Base-by-base conservation (phyloP, 495 filamentous ascomycete species). In the Tetracladium setigerum region DNA sequence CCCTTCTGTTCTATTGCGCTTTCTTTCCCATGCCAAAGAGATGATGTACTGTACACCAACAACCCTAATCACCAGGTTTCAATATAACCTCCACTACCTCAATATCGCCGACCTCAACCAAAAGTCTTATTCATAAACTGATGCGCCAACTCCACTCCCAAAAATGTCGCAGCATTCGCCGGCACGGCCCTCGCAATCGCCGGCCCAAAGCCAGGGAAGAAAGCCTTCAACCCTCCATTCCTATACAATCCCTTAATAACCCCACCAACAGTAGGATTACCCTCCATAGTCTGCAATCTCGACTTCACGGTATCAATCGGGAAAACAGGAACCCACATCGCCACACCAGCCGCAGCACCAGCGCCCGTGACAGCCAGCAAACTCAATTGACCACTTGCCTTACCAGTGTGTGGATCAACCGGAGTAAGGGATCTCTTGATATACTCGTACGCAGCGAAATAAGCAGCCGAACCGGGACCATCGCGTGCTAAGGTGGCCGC, bases 241-340 rank as follows among this genome's bases (percentile, higher is more conserved):
- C 66, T 77, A 57, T 95, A 95, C 18, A 99, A 66, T 18, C 87
- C 75, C 52, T 74, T 73, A 36, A 97, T 76, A 2, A 89, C 84
- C 1, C 87, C 83, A 1, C 83, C 74, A 32, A 99, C 84, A 1
- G 86, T 91, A 18, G 88, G 84, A 49, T 82, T 83, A 14, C 90
- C 90, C 52, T 92, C 86, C 18, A 87, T 87, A 35, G 87, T 92
- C 76, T 99, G 92, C 63, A 99, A 64, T 42, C 90, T 73, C 46
- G 81, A 87, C 78, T 99, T 99, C 65, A 99, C 81, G 0, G 92
- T 99, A 59, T 99, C 92, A 44, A 99, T 74, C 5, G 92, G 92
- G 77, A 99, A 99, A 15, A 99, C 89, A 18, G 95, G 88, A 50
- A 96, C 87, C 92, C 92, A 99, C 94, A 99, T 99, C 17, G 92